Evolutionary conservation across 768 basidiomycete genomes (phyloP).

Genomic region (Coprinopsis sp.): DNA sequence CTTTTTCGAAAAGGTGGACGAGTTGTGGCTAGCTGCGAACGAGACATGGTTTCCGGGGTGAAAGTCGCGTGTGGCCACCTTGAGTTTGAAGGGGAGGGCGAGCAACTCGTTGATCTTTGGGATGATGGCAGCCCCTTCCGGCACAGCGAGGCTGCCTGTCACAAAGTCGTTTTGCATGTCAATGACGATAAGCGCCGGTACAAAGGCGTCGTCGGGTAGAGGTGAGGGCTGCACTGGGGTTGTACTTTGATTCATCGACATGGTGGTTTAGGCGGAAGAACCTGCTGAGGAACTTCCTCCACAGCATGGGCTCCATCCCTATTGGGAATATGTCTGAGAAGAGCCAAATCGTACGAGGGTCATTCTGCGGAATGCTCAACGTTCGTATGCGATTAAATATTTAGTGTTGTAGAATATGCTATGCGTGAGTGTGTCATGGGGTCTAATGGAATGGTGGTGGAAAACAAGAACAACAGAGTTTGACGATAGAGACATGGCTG

Average conservation of each 20-base stretch:
- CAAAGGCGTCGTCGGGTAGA: slow-evolving; percentile 17
- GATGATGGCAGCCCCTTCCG: slow-evolving; percentile 55
- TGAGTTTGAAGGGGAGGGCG: slow-evolving; percentile 45
- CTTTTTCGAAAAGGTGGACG: slow-evolving; percentile 35
- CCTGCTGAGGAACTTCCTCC: background rate
- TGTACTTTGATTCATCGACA: slow-evolving; percentile 13
- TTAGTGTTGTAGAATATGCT: too few relatives aligned
- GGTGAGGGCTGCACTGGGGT: slow-evolving; percentile 6
- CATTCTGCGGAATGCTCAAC: too few relatives aligned
- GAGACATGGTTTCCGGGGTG: slow-evolving; percentile 66
- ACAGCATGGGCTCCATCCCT: too few relatives aligned
- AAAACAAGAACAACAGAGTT: too few relatives aligned
- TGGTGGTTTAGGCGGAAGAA: slow-evolving; percentile 2
- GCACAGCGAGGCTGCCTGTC: slow-evolving; percentile 66
- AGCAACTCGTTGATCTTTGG: slow-evolving; percentile 55
- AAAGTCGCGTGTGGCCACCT: slow-evolving; percentile 53
- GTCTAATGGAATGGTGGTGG: too few relatives aligned
- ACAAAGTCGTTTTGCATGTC: slow-evolving; percentile 88
- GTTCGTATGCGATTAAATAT: too few relatives aligned
- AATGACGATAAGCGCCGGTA: slow-evolving; percentile 61
- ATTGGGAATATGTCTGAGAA: too few relatives aligned
- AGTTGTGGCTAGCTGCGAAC: slow-evolving; percentile 50
- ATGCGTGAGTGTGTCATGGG: too few relatives aligned
- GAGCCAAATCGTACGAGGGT: too few relatives aligned
- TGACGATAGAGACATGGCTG: too few relatives aligned